phyloP scores from a whole-genome alignment of 2,329 filamentous ascomycete species.

The Chrysoporthe deuterocubensis region DNA sequence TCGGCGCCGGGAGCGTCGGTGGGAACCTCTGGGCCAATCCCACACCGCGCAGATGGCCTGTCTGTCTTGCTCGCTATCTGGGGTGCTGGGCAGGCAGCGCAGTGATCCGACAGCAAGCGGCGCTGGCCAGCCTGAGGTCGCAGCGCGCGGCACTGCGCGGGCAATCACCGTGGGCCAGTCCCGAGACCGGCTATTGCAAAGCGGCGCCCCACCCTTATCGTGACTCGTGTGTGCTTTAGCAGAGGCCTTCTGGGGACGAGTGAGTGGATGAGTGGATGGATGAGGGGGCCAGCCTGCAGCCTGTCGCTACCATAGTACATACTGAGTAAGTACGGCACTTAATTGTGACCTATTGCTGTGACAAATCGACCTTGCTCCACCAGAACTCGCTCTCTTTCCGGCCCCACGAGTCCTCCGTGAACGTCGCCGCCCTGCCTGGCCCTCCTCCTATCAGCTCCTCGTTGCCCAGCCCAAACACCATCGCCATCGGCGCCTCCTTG shows the following conservation, averaged over 20 bases:
- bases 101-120: neutral
- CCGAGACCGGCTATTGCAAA: conserved; percentile 8
- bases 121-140: neutral
- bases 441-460: conserved; percentile 51
- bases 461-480: conserved; percentile 51
- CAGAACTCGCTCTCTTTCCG: conserved; percentile 51
- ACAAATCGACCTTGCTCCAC: conserved; percentile 47
- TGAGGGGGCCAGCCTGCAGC: no score
- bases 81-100: no score
- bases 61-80: neutral
- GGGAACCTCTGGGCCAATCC: neutral
- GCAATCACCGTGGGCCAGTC: neutral
- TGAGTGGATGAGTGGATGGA: no score
- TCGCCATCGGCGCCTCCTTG: conserved; percentile 36
- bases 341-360: conserved; percentile 35
- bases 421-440: conserved; percentile 41
- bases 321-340: no score
- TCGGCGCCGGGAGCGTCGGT: neutral
- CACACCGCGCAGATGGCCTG: neutral
- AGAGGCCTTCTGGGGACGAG: neutral
- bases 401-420: conserved; percentile 47
- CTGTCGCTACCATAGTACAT: no score
- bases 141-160: neutral
- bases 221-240: neutral
- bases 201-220: conserved; percentile 6